Conservation (phyloP, 345 rosid species). For the Trapa incisa region DNA sequence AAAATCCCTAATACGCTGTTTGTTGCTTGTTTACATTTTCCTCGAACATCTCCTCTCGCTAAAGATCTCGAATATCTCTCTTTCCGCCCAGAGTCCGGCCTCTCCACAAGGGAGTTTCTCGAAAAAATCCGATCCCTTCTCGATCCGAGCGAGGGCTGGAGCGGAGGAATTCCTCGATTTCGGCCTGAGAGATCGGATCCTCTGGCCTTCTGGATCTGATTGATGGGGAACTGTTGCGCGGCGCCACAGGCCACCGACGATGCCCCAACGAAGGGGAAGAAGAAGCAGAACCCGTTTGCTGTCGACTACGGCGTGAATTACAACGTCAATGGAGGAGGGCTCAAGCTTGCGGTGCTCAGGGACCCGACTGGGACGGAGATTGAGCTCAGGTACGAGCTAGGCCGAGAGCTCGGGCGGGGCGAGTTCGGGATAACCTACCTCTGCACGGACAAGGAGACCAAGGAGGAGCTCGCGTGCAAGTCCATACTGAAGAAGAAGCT, state of each 20-base stretch:
- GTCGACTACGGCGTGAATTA: slow-evolving; percentile 29
- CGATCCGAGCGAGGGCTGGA: not conserved
- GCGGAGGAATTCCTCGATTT: not conserved
- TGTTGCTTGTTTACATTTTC: not conserved
- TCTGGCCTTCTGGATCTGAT: slow-evolving; percentile 1
- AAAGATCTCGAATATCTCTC: not conserved
- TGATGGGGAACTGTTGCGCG: slow-evolving; percentile 89
- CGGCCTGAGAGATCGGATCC: not conserved
- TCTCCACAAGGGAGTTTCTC: not conserved
- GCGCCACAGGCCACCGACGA: slow-evolving; percentile 24
- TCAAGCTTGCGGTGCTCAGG: slow-evolving; percentile 47
- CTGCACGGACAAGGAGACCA: slow-evolving; percentile 49
- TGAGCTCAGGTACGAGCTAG: slow-evolving; percentile 50
- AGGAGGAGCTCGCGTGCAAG: slow-evolving; percentile 67
- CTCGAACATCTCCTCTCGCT: not conserved
- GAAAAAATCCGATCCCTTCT: not conserved
- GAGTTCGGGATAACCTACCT: slow-evolving; percentile 92
- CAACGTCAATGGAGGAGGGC: slow-evolving; percentile 24
- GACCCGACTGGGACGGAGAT: slow-evolving; percentile 72
- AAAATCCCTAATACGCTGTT: slow-evolving; percentile 4
- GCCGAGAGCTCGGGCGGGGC: slow-evolving; percentile 89
- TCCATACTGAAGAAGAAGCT: slow-evolving; percentile 86
- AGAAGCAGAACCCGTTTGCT: slow-evolving; percentile 65
- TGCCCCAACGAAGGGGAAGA: slow-evolving; percentile 30
- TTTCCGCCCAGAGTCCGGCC: not conserved